phyloP scores from a whole-genome alignment of 179 eudicot genomes.

The Silene coronaria region DNA sequence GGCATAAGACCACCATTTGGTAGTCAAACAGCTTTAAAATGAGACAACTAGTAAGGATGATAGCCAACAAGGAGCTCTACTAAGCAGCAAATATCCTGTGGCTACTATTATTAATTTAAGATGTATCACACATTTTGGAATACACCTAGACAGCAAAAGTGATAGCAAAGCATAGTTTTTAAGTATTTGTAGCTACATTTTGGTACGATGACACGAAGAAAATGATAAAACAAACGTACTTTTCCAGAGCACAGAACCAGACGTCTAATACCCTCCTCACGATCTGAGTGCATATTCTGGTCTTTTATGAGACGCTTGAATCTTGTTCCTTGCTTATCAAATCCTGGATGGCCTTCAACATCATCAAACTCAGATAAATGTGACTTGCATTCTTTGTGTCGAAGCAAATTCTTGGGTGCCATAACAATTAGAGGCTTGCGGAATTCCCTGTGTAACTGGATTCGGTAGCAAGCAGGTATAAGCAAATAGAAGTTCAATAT shows the following conservation, averaged over 20 bases:
- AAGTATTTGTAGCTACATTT: no score
- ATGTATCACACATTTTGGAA: no score
- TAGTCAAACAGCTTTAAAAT: background rate
- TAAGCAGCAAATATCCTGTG: background rate
- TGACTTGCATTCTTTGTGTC: slow-evolving; percentile 46
- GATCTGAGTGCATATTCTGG: slow-evolving; percentile 42
- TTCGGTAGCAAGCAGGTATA: slow-evolving; percentile 7
- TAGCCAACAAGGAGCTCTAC: background rate
- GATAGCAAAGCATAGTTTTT: no score
- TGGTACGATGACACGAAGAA: no score
- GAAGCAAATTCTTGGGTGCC: slow-evolving; percentile 44
- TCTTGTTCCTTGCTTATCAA: slow-evolving; percentile 43
- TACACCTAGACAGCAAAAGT: no score
- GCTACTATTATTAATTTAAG: background rate
- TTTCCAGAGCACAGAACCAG: slow-evolving; percentile 42
- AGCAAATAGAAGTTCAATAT: slow-evolving; percentile 14
- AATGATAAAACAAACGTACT: slow-evolving; percentile 24
- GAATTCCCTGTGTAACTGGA: slow-evolving; percentile 49
- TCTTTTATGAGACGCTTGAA: slow-evolving; percentile 43
- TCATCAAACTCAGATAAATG: slow-evolving; percentile 43
- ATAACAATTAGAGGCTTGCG: slow-evolving; percentile 52
- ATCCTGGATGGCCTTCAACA: slow-evolving; percentile 40
- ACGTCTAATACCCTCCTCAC: slow-evolving; percentile 37
- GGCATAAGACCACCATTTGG: background rate
- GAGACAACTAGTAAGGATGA: background rate